Evolutionary conservation across 805 yeast genomes (phyloP).

Genomic region (Candida stauntonica): DNA sequence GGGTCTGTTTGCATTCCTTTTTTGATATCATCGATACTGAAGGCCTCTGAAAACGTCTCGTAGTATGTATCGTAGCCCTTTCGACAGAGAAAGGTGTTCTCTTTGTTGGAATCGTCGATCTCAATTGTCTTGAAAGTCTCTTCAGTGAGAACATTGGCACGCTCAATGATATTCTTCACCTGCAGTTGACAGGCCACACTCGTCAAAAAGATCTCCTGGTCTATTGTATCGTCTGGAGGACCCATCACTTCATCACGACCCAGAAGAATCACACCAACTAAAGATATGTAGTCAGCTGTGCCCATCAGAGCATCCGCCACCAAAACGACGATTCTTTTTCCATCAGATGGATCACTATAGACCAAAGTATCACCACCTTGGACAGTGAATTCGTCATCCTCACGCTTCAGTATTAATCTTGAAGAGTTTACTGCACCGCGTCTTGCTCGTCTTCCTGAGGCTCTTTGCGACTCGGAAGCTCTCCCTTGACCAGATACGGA

Average conservation of each 20-base stretch:
- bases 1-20: constrained; percentile 23
- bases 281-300: constrained; percentile 42
- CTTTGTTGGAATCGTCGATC: constrained; percentile 34
- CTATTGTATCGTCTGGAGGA: constrained; percentile 24
- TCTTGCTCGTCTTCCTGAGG: constrained; percentile 13
- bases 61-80: constrained; percentile 33
- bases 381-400: constrained; percentile 43
- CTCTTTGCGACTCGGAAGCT: background rate
- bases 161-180: constrained; percentile 38
- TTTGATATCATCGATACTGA: constrained; percentile 24
- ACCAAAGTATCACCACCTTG: constrained; percentile 51
- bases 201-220: constrained; percentile 52
- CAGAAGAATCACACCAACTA: constrained; percentile 46
- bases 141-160: constrained; percentile 41
- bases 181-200: constrained; percentile 43
- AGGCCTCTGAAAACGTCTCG: constrained; percentile 21
- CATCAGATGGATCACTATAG: constrained; percentile 32
- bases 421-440: constrained; percentile 11
- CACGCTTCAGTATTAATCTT: constrained; percentile 32
- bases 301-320: constrained; percentile 51
- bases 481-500: background rate
- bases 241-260: constrained; percentile 36
- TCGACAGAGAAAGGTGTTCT: constrained; percentile 29
- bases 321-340: constrained; percentile 39
- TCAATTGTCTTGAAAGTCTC: constrained; percentile 31